Evolutionary conservation across 768 basidiomycete species (phyloP).

Genomic region (Naematelia encephala): DNA sequence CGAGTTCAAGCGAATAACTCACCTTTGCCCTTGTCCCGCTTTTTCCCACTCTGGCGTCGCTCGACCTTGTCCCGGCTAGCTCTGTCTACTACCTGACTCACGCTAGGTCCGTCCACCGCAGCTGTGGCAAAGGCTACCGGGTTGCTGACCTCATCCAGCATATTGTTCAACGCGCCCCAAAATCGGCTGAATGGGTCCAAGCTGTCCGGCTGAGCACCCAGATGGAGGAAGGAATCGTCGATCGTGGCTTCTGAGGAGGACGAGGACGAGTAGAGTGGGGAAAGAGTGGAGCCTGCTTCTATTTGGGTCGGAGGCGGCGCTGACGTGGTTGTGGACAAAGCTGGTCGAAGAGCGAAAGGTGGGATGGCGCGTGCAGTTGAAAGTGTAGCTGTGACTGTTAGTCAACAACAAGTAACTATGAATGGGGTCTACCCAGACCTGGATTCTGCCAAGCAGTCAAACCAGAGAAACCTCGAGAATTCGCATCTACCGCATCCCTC

Average conservation of each 20-base stretch:
- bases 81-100: neutral
- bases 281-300: conserved; percentile 6
- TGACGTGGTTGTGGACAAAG: conserved; percentile 1
- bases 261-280: conserved; percentile 30
- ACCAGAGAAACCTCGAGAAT: neutral
- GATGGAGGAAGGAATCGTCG: conserved; percentile 25
- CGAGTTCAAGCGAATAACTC: neutral
- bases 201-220: conserved; percentile 30
- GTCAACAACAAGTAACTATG: too few species aligned
- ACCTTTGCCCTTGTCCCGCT: conserved; percentile 16
- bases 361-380: conserved; percentile 13
- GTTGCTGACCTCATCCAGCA: conserved; percentile 43
- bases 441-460: neutral
- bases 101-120: conserved; percentile 21
- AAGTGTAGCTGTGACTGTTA: neutral
- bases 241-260: conserved; percentile 20
- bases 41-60: conserved; percentile 5
- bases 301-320: neutral
- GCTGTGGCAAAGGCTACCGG: conserved; percentile 46
- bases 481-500: neutral
- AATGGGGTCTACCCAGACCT: neutral
- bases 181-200: conserved; percentile 48
- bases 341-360: conserved; percentile 31
- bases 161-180: conserved; percentile 48
- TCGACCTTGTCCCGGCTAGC: neutral